A percentile compares a stretch with the other conserved stretches of the same genome.
These are phyloP conservation scores for Blastobotrys muscicola DNA, from an alignment of 805 yeast genomes.

Conservation along the genomic window DNA sequence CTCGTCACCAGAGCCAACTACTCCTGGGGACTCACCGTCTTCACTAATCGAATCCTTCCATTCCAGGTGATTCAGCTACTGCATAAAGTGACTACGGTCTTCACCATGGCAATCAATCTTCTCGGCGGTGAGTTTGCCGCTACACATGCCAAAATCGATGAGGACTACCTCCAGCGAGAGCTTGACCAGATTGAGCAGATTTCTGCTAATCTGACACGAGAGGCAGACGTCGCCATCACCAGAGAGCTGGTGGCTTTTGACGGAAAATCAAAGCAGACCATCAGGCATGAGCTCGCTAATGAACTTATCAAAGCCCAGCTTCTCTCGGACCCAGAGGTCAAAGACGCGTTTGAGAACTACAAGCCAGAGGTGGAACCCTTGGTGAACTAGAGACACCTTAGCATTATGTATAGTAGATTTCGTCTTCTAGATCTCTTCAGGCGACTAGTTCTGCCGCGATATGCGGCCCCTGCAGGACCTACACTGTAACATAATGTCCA, in stretches of 20 bases:
- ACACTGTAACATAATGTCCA: too few species aligned
- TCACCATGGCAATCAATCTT: conserved; percentile 18
- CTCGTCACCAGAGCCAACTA: conserved; percentile 18
- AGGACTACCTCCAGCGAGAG: not conserved
- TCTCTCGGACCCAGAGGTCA: conserved; percentile 10
- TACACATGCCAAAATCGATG: not conserved
- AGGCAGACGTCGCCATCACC: conserved; percentile 2
- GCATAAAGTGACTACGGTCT: conserved; percentile 13
- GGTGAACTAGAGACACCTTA: too few species aligned
- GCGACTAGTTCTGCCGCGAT: too few species aligned
- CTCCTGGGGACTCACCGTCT: conserved; percentile 4
- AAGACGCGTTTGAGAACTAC: conserved; percentile 6
- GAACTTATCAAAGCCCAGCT: conserved; percentile 6
- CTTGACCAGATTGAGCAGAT: conserved; percentile 1
- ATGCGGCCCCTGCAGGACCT: too few species aligned
- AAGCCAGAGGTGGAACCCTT: not conserved
- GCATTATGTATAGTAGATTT: too few species aligned
- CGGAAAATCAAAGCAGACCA: conserved; percentile 3
- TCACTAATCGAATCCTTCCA: conserved; percentile 8
- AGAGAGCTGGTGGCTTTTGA: conserved; percentile 3
- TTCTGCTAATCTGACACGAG: conserved; percentile 1
- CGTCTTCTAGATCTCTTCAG: too few species aligned
- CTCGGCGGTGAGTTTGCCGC: conserved; percentile 12
- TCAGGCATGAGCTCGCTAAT: not conserved
- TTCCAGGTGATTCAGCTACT: conserved; percentile 15